Base-by-base conservation (phyloP, 495 filamentous ascomycete genomes). In the Talaromyces adpressus region DNA sequence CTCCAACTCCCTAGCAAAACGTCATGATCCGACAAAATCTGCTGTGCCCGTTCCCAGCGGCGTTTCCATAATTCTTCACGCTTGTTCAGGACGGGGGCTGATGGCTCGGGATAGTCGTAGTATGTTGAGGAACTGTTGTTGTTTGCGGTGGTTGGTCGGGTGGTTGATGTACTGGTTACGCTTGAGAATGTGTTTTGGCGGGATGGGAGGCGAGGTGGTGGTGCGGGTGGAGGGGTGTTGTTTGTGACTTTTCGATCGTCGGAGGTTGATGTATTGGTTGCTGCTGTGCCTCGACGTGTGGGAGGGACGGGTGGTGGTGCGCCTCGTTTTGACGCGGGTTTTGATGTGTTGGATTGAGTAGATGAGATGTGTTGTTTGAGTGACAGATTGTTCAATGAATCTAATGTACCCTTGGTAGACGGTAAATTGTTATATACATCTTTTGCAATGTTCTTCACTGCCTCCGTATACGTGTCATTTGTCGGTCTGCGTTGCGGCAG, bases 1-100 rank as follows among this genome's bases (percentile, higher is more conserved):
- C 91, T 82, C 94, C 94, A 98, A 63, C 84, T 93, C 63, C 89
- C 85, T 63, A 99, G 73, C 64, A 85, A 74, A 0, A 98, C 91
- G 2, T 89, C 90, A 58, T 84, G 77, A 0, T 80, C 71, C 4
- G 85, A 84, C 8, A 98, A 81, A 7, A 87, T 75, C 32, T 87
- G 82, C 62, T 89, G 85, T 1, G 95, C 94, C 7, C 85, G 77
- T 64, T 84, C 85, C 85, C 92, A 90, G 57, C 95, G 78, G 62
- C 88, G 82, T 61, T 81, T 76, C 95, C 95, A 99, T 23, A 95
- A 70, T 56, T 92, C 88, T 61, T 96, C 83, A 36, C 92, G 91
- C 70, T 92, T 95, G 66, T 86, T 93, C 1, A 75, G 75, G 6
- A 75, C 64, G 1, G 74, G 74, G 2, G 70, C 64, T 65, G 59